These are phyloP conservation scores for Glycyrrhiza uralensis DNA, from an alignment of 306 rosid species.

Conservation along the genomic window DNA sequence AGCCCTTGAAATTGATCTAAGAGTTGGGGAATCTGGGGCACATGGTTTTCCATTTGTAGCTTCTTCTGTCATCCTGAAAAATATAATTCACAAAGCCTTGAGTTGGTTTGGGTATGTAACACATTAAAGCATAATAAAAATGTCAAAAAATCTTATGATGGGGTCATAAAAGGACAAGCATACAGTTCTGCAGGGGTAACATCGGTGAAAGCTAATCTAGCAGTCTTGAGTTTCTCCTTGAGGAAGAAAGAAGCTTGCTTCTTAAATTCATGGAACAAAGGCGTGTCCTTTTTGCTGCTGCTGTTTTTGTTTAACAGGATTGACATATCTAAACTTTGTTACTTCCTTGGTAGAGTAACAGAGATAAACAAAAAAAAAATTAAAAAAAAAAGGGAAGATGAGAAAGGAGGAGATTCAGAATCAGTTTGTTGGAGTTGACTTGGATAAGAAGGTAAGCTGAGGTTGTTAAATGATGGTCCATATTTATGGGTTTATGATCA, in stretches of 20 bases:
- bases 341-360: neutral
- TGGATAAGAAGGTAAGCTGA: neutral
- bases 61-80: constrained; percentile 70
- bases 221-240: constrained; percentile 71
- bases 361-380: no score
- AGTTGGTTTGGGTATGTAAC: neutral
- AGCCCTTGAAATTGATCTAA: constrained; percentile 72
- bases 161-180: neutral
- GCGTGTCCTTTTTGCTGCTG: constrained; percentile 28
- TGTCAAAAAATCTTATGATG: constrained; percentile 7
- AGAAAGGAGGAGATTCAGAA: neutral
- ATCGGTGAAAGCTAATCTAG: constrained; percentile 77
- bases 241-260: constrained; percentile 80
- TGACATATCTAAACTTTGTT: constrained; percentile 32
- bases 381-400: neutral
- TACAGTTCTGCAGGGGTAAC: constrained; percentile 76
- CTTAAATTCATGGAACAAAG: constrained; percentile 57
- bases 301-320: constrained; percentile 26
- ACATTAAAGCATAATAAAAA: neutral
- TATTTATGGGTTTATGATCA: no score
- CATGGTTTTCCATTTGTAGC: constrained; percentile 57
- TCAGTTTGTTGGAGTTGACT: neutral
- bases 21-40: constrained; percentile 51
- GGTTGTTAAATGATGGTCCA: neutral
- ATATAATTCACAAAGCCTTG: neutral